Conservation (phyloP, 495 filamentous ascomycete genomes). For the Hypomontagnella submonticulosa region DNA sequence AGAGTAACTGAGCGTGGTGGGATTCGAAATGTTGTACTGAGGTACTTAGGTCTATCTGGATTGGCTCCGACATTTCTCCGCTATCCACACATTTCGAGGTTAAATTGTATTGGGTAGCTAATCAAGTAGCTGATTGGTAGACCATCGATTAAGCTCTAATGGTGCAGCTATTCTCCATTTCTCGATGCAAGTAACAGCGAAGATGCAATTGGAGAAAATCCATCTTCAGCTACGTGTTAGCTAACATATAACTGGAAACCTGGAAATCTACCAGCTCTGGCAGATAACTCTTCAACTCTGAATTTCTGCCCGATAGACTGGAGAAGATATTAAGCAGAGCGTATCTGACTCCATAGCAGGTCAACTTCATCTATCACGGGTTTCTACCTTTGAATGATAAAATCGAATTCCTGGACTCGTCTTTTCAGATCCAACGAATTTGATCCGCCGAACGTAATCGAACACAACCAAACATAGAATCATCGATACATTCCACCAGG, state of each 20-base stretch:
- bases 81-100: too few relatives aligned
- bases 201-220: conserved; percentile 21
- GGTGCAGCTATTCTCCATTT: background rate
- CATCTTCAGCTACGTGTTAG: conserved; percentile 25
- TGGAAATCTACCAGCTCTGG: background rate
- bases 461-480: background rate
- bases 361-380: too few relatives aligned
- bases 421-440: too few relatives aligned
- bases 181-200: conserved; percentile 6
- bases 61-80: too few relatives aligned
- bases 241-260: conserved; percentile 7
- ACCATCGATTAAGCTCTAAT: too few relatives aligned
- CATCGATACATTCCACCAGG: conserved; percentile 1
- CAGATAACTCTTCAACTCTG: background rate
- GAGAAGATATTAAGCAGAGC: background rate
- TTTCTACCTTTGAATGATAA: too few relatives aligned
- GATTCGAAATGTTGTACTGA: too few relatives aligned
- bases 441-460: too few relatives aligned
- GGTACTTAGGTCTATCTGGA: too few relatives aligned
- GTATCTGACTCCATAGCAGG: background rate
- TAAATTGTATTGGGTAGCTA: too few relatives aligned
- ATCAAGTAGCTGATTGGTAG: too few relatives aligned
- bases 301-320: conserved; percentile 2
- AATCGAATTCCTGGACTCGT: background rate
- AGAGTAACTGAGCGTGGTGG: too few relatives aligned